Base-by-base conservation (phyloP, 257 asterid genomes). In the Schizonepeta tenuifolia region DNA sequence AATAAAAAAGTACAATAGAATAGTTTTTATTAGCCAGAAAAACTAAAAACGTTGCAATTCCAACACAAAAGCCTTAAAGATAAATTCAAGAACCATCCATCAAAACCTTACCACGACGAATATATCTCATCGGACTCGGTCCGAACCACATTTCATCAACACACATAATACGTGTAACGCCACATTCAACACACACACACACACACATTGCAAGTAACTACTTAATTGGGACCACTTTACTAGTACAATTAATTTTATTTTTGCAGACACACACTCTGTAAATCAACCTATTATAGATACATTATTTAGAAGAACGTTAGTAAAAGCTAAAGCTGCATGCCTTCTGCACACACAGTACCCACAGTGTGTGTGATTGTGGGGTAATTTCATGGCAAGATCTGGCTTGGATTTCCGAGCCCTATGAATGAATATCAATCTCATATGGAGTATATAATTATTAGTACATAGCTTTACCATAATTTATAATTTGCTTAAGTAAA, bases 341-440 rank as follows among this genome's bases (percentile, higher is more conserved):
- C 38, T 55, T 57, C 71, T 74, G 83, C 46, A 47, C 79, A 63
- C 73, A 36, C 78, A 47, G 13, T 58, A 55, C 35, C 33, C 61
- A 55, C 65, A 58, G 13, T 17, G 2, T 31, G 28, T 64, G 59
- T 51, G 72, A 40, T 54, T 15, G 3, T 22, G 21, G 55, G 59
- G 38, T 40, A 46, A 57, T 75, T 75, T 44, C 69, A 50, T 70
- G 46, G 70, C 67, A 74, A 69, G 86, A 82, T 77, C 79, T 70
- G 65, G 63, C 83, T 68, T 81, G 57, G 74, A 76, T 71, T 81
- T 81, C 77, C 79, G 80, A 73, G 84, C 84, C 79, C 47, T n/a
- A n/a, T n/a, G n/a, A 67, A 64, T 28, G 17, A 9, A 2, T 31
- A 31, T 12, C 46, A 47, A 2, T 17, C 40, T 22, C 11, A 21